phyloP scores from a whole-genome alignment of 2,329 filamentous ascomycete species.

The Laburnicola sp. region DNA sequence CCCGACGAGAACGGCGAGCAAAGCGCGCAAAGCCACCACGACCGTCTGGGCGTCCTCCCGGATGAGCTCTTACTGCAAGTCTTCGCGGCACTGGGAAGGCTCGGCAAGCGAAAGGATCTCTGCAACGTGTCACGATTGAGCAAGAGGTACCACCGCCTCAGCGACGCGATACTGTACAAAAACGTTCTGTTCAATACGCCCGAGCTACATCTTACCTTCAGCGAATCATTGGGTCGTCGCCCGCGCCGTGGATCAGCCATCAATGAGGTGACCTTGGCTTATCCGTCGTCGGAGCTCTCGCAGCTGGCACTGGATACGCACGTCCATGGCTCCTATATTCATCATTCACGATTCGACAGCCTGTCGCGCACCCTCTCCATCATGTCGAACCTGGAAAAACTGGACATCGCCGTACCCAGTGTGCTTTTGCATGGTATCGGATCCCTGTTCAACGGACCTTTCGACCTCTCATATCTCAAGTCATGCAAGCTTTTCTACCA shows the following conservation, averaged over 20 bases:
- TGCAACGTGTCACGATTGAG: slow-evolving; percentile 36
- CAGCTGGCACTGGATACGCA: slow-evolving; percentile 35
- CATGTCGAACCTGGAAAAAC: slow-evolving; percentile 39
- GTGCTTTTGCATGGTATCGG: slow-evolving; percentile 36
- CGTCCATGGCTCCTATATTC: slow-evolving; percentile 29
- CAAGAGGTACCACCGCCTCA: slow-evolving; percentile 35
- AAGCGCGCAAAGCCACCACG: slow-evolving; percentile 3
- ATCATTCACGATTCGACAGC: slow-evolving; percentile 30
- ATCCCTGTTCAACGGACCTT: slow-evolving; percentile 38
- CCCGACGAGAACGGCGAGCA: slow-evolving; percentile 7
- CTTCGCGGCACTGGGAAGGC: slow-evolving; percentile 30
- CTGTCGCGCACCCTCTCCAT: slow-evolving; percentile 38
- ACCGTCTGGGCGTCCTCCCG: slow-evolving; percentile 26
- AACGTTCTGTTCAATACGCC: slow-evolving; percentile 38
- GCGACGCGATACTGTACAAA: slow-evolving; percentile 38
- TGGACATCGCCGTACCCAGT: slow-evolving; percentile 39
- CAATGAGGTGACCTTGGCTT: slow-evolving; percentile 35
- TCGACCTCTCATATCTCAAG: slow-evolving; percentile 39
- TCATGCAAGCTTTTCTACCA: slow-evolving; percentile 38
- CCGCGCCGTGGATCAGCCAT: slow-evolving; percentile 39
- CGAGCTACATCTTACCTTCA: slow-evolving; percentile 39
- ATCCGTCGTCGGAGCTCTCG: slow-evolving; percentile 36
- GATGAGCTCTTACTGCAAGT: slow-evolving; percentile 39
- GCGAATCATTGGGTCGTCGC: slow-evolving; percentile 35
- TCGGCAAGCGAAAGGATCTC: slow-evolving; percentile 29